Evolutionary conservation across 805 yeast species (phyloP).

Genomic region (Saccharomycopsis sp.): DNA sequence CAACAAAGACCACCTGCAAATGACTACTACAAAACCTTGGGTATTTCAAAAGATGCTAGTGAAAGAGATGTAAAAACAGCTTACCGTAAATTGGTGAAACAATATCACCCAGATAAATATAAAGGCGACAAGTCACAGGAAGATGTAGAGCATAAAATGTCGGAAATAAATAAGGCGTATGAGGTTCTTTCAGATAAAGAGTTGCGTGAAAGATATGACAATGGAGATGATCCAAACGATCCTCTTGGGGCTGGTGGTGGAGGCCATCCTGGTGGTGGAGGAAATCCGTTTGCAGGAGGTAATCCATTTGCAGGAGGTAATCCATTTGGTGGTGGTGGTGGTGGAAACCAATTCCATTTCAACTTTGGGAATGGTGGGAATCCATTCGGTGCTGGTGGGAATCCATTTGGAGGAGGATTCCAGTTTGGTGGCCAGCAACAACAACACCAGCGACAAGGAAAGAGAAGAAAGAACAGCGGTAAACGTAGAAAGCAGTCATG

Average conservation of each 20-base stretch:
- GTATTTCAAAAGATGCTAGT: slow-evolving; percentile 59
- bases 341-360: neutral
- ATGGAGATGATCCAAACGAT: slow-evolving; percentile 48
- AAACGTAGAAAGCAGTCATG: neutral
- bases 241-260: slow-evolving; percentile 22
- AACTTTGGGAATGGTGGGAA: slow-evolving; percentile 1
- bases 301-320: slow-evolving; percentile 3
- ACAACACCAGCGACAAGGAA: neutral
- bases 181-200: slow-evolving; percentile 71
- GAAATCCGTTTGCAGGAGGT: slow-evolving; percentile 8
- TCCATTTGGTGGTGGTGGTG: slow-evolving; percentile 2
- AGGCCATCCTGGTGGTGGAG: neutral
- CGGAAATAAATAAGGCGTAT: slow-evolving; percentile 88
- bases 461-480: neutral
- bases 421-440: neutral
- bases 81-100: slow-evolving; percentile 68
- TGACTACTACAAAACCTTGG: slow-evolving; percentile 78
- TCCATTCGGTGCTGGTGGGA: neutral
- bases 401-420: slow-evolving; percentile 1
- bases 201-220: slow-evolving; percentile 58
- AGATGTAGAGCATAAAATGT: slow-evolving; percentile 77
- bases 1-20: slow-evolving; percentile 37
- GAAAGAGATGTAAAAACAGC: slow-evolving; percentile 73
- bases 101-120: slow-evolving; percentile 90
- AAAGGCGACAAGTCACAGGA: slow-evolving; percentile 60